Evolutionary conservation across 2,329 filamentous ascomycete species (phyloP).

Genomic region (Fusarium nisikadoi): DNA sequence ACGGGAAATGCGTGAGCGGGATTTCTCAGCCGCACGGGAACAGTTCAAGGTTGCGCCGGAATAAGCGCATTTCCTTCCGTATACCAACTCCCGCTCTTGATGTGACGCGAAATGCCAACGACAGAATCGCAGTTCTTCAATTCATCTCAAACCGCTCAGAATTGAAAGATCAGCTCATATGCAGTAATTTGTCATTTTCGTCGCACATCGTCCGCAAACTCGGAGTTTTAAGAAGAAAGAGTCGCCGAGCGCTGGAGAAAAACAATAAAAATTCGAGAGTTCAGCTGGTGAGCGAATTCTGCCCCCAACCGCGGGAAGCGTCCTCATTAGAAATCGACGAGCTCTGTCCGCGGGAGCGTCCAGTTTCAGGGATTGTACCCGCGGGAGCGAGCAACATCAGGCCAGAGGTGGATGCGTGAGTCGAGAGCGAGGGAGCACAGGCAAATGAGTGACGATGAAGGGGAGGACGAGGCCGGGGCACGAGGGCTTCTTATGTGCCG

Average conservation of each 20-base stretch:
- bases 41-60: rapidly evolving
- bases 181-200: not conserved
- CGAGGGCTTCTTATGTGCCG: conserved; percentile 22
- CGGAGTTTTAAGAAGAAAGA: not conserved
- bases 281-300: not conserved
- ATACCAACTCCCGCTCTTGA: rapidly evolving
- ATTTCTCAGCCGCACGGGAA: not conserved
- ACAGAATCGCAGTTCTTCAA: rapidly evolving
- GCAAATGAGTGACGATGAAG: not conserved
- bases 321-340: not conserved
- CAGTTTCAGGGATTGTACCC: not conserved
- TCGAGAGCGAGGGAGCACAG: not conserved
- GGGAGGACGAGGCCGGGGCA: not conserved
- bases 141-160: rapidly evolving
- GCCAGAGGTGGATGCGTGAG: not conserved
- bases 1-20: not conserved
- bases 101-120: no score
- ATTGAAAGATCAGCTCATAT: rapidly evolving
- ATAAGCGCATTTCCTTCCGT: not conserved
- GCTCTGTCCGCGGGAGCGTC: not conserved
- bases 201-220: not conserved
- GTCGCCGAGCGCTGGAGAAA: not conserved
- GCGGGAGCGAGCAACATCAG: not conserved
- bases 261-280: not conserved
- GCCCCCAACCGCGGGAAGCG: not conserved